Evolutionary conservation across 371 early-diverging fungal genomes (phyloP).

Genomic region (Haplosporangium sp.): DNA sequence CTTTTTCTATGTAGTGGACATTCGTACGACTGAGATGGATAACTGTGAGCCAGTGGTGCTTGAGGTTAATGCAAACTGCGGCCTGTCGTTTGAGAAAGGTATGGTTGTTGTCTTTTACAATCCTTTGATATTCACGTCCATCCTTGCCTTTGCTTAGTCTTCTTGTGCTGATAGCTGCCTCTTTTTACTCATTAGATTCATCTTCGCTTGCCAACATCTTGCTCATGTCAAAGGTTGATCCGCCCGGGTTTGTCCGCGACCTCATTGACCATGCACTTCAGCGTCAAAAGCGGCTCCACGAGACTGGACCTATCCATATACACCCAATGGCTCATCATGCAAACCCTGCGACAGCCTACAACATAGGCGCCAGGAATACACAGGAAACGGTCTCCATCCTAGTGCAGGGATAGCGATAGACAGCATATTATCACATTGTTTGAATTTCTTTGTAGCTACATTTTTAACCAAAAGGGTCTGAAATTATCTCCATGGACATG

Average conservation of each 20-base stretch:
- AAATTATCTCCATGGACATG: no score
- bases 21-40: constrained; percentile 55
- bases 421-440: no score
- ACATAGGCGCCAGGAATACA: no score
- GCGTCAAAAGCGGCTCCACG: constrained; percentile 14
- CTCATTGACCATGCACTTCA: constrained; percentile 54
- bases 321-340: no score
- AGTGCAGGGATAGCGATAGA: no score
- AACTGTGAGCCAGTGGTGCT: constrained; percentile 55
- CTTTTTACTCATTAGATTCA: constrained; percentile 9
- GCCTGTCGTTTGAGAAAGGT: constrained; percentile 58
- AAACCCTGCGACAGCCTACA: no score
- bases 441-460: no score
- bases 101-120: not conserved
- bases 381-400: no score
- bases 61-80: constrained; percentile 68
- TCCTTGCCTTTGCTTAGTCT: no score
- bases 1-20: constrained; percentile 50
- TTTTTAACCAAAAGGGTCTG: no score
- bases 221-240: constrained; percentile 36
- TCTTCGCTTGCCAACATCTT: constrained; percentile 59
- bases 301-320: not conserved
- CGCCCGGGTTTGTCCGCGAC: constrained; percentile 48
- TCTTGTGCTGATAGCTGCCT: no score
- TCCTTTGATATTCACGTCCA: no score